Conservation (phyloP, 2,329 filamentous ascomycete genomes). For the Phaeophleospora eucalypticola region DNA sequence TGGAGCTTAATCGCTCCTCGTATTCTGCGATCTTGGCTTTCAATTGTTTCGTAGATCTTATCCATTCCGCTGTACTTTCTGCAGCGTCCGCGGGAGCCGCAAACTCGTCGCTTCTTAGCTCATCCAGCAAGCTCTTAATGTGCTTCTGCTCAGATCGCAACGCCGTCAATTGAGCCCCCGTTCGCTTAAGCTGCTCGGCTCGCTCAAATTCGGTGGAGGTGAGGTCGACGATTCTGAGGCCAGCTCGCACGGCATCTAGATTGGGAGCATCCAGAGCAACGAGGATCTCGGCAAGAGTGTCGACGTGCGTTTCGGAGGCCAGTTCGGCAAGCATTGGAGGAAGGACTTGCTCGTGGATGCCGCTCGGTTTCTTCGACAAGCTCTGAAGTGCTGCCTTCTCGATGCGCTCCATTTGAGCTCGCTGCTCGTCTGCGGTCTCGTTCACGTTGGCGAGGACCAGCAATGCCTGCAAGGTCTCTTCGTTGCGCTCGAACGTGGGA, state of each 20-base stretch:
- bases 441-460: constrained; percentile 71
- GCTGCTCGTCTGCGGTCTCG: constrained; percentile 71
- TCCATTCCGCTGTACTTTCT: constrained; percentile 69
- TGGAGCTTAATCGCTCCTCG: constrained; percentile 31
- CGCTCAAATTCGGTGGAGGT: constrained; percentile 25
- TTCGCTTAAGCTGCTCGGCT: constrained; percentile 25
- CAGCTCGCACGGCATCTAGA: constrained; percentile 24
- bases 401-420: constrained; percentile 53
- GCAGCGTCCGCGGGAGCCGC: constrained; percentile 54
- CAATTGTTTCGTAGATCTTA: constrained; percentile 65
- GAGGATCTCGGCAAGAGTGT: constrained; percentile 37
- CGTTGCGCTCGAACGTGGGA: constrained; percentile 79
- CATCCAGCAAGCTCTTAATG: constrained; percentile 19
- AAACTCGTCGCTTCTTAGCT: constrained; percentile 31
- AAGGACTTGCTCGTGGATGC: constrained; percentile 17
- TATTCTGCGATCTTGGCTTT: constrained; percentile 65
- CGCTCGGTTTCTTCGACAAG: constrained; percentile 33
- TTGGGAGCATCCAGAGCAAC: constrained; percentile 34
- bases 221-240: constrained; percentile 13
- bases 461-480: constrained; percentile 72
- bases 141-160: constrained; percentile 24
- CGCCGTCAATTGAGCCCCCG: constrained; percentile 21
- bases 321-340: constrained; percentile 18
- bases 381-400: constrained; percentile 59
- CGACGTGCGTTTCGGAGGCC: constrained; percentile 29